A percentile compares a stretch with the other conserved stretches of the same genome.
These are phyloP conservation scores for Dendryphion nanum DNA, from an alignment of 2,329 filamentous ascomycete species.

Conservation along the genomic window DNA sequence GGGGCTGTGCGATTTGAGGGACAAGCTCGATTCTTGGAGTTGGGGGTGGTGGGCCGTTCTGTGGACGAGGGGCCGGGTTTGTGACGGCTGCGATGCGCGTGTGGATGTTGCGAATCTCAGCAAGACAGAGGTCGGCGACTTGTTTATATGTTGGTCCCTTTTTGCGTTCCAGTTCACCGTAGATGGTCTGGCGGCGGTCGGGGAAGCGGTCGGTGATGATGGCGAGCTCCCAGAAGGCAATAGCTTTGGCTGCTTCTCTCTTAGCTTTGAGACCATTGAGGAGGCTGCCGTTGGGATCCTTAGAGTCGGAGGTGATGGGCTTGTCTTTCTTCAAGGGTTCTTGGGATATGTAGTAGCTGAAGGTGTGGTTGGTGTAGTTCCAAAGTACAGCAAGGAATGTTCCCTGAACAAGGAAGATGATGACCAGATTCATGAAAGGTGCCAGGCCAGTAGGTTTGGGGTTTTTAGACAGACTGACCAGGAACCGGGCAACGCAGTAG, in stretches of 20 bases:
- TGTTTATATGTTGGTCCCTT: slow-evolving; percentile 81
- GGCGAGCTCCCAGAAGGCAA: slow-evolving; percentile 88
- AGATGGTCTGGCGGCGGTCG: slow-evolving; percentile 76
- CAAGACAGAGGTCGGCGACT: slow-evolving; percentile 67
- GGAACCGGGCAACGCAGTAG: slow-evolving; percentile 66
- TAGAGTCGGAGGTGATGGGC: slow-evolving; percentile 80
- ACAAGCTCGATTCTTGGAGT: slow-evolving; percentile 46
- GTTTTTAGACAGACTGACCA: slow-evolving; percentile 74
- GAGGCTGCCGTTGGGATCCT: slow-evolving; percentile 88
- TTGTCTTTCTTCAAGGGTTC: slow-evolving; percentile 81
- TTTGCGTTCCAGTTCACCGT: slow-evolving; percentile 79
- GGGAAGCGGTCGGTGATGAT: slow-evolving; percentile 74
- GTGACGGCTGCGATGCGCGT: slow-evolving; percentile 60
- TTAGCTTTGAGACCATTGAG: slow-evolving; percentile 81
- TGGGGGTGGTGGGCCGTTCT: slow-evolving; percentile 19
- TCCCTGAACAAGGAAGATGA: slow-evolving; percentile 55
- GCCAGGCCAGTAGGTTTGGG: slow-evolving; percentile 58
- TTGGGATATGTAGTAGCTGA: slow-evolving; percentile 76
- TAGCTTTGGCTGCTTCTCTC: slow-evolving; percentile 74
- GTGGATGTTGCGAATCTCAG: slow-evolving; percentile 66
- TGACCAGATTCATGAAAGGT: slow-evolving; percentile 55
- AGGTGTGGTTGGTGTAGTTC: slow-evolving; percentile 73
- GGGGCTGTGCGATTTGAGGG: slow-evolving; percentile 50
- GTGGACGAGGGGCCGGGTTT: slow-evolving; percentile 19
- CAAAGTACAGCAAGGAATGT: slow-evolving; percentile 70